phyloP scores from a whole-genome alignment of 495 filamentous ascomycete genomes.

The Podospora fimiseda region DNA sequence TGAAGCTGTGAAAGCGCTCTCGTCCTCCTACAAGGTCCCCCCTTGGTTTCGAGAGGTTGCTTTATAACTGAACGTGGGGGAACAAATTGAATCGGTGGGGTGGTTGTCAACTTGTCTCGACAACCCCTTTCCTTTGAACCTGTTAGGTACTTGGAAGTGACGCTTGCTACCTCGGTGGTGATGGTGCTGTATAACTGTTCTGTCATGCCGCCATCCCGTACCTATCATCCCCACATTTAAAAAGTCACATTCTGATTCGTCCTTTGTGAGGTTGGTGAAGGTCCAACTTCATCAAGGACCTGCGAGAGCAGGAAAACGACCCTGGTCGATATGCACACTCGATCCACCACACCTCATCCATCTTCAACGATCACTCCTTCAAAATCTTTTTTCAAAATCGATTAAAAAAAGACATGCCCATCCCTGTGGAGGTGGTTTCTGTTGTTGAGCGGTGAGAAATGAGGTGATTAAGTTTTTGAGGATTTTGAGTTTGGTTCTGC shows the following conservation, averaged over 20 bases:
- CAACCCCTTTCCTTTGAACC: too few species aligned
- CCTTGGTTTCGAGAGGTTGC: too few species aligned
- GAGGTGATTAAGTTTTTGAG: too few species aligned
- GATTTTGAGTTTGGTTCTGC: too few species aligned
- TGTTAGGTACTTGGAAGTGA: too few species aligned
- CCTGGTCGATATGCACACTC: neutral
- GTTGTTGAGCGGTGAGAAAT: neutral
- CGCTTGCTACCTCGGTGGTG: too few species aligned
- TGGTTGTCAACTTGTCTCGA: too few species aligned
- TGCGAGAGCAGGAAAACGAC: neutral
- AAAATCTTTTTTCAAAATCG: too few species aligned
- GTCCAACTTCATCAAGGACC: neutral
- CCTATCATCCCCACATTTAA: neutral
- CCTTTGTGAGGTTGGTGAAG: neutral
- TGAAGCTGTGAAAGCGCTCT: neutral
- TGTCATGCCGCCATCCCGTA: too few species aligned
- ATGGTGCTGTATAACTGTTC: too few species aligned
- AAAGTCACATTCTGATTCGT: neutral
- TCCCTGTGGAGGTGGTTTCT: too few species aligned
- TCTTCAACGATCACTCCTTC: neutral
- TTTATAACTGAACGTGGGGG: constrained; percentile 5
- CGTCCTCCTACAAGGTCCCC: neutral
- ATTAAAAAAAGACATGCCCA: too few species aligned
- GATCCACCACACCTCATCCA: neutral
- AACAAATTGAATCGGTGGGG: neutral